These are phyloP conservation scores for Nemania serpens DNA, from an alignment of 2,329 filamentous ascomycete species.

Conservation along the genomic window DNA sequence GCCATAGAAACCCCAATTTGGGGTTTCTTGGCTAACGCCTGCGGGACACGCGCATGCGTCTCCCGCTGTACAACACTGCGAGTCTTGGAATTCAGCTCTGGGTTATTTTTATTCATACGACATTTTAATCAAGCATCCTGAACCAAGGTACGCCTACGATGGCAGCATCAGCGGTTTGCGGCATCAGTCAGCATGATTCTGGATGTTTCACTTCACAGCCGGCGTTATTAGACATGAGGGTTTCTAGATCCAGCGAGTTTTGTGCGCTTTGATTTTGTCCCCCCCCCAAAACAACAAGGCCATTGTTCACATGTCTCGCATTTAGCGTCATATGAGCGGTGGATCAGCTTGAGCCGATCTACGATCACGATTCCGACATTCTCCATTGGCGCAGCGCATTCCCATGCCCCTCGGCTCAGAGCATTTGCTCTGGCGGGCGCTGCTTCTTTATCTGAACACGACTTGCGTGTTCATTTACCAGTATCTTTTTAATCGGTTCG, in stretches of 20 bases:
- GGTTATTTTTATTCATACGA: slow-evolving; percentile 35
- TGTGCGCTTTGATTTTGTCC: slow-evolving; percentile 2
- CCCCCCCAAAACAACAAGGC: not conserved
- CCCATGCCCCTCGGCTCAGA: not conserved
- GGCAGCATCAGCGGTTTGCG: slow-evolving; percentile 30
- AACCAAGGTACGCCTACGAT: slow-evolving; percentile 13
- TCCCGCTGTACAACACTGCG: slow-evolving; percentile 42
- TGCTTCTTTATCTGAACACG: not conserved
- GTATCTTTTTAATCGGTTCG: slow-evolving; percentile 36
- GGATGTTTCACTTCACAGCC: slow-evolving; percentile 24
- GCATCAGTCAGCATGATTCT: slow-evolving; percentile 8
- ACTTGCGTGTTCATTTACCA: slow-evolving; percentile 8
- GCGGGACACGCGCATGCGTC: slow-evolving; percentile 33
- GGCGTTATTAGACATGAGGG: slow-evolving; percentile 35
- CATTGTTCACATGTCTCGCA: not conserved
- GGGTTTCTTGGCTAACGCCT: slow-evolving; percentile 21
- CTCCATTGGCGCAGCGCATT: not conserved
- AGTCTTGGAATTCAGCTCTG: slow-evolving; percentile 31
- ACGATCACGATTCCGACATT: not conserved
- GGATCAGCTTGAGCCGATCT: not conserved
- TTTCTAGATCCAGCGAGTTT: slow-evolving; percentile 13
- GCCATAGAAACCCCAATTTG: slow-evolving; percentile 19
- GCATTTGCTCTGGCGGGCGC: not conserved
- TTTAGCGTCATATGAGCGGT: not conserved
- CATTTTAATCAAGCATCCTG: slow-evolving; percentile 41